These are phyloP conservation scores for Cadophora luteo-olivacea DNA, from an alignment of 2,329 filamentous ascomycete species.

Conservation along the genomic window DNA sequence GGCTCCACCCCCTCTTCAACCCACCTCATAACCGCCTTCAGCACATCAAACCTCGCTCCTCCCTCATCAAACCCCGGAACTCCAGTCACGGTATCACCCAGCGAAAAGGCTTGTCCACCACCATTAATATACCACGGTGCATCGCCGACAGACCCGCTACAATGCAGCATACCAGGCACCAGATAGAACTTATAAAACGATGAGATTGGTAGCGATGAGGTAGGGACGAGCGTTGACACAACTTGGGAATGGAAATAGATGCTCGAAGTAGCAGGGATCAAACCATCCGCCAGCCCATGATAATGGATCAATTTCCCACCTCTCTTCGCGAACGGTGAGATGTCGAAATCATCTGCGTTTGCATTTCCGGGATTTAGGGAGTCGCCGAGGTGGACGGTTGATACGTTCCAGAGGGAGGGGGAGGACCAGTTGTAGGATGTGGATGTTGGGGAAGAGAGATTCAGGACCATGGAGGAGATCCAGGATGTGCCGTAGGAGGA, in stretches of 20 bases:
- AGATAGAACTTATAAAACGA: constrained; percentile 57
- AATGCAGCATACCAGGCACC: constrained; percentile 58
- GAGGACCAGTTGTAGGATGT: constrained; percentile 45
- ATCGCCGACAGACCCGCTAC: constrained; percentile 45
- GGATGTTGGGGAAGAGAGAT: constrained; percentile 33
- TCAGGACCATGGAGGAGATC: constrained; percentile 23
- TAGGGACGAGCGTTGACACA: constrained; percentile 46
- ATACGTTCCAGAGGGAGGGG: constrained; percentile 47
- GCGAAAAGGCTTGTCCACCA: constrained; percentile 38
- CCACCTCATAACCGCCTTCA: constrained; percentile 57
- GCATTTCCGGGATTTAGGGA: constrained; percentile 54
- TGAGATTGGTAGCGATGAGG: neutral
- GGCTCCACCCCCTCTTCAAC: constrained; percentile 51
- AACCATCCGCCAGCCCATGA: constrained; percentile 46
- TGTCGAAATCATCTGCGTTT: constrained; percentile 54
- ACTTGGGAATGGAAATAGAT: constrained; percentile 59
- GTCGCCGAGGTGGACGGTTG: constrained; percentile 45
- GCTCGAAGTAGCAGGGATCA: constrained; percentile 58
- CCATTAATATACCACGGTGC: constrained; percentile 52
- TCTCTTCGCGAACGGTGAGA: constrained; percentile 52
- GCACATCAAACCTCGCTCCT: constrained; percentile 50
- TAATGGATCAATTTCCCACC: constrained; percentile 35
- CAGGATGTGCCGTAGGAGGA: constrained; percentile 21
- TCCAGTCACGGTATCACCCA: constrained; percentile 44
- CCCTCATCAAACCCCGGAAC: constrained; percentile 50